phyloP scores from a whole-genome alignment of 768 basidiomycete species.

The Mycena chlorophos region DNA sequence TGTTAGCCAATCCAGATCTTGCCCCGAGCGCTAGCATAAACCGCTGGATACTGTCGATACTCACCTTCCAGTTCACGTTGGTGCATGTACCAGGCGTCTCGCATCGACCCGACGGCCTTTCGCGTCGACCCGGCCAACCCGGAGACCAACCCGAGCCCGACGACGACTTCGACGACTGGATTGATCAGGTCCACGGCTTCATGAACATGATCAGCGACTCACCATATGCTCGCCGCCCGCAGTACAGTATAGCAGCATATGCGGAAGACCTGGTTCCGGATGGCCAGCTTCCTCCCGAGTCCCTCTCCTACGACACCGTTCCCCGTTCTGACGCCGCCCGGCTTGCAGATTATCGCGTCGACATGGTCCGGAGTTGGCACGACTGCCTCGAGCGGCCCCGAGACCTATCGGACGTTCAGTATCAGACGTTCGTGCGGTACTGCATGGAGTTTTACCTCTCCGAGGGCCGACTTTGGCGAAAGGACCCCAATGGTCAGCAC shows the following conservation, averaged over 20 bases:
- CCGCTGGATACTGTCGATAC: conserved; percentile 34
- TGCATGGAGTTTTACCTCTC: conserved; percentile 22
- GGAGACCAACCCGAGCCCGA: conserved; percentile 10
- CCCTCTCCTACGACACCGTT: background rate
- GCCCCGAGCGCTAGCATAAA: conserved; percentile 28
- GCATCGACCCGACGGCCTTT: conserved; percentile 33
- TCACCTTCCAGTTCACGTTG: conserved; percentile 31
- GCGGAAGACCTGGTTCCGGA: background rate
- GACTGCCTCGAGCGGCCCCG: conserved; percentile 3
- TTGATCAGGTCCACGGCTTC: conserved; percentile 18
- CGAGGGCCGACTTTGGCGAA: conserved; percentile 22
- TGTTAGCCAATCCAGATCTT: conserved; percentile 26
- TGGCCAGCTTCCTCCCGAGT: background rate
- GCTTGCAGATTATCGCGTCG: background rate
- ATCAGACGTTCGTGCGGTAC: conserved; percentile 17
- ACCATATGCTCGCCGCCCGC: background rate
- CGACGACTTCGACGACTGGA: conserved; percentile 21
- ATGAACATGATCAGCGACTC: conserved; percentile 15
- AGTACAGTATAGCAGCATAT: background rate
- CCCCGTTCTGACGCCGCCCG: background rate
- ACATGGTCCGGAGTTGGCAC: conserved; percentile 9
- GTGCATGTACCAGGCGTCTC: conserved; percentile 29
- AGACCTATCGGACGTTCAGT: conserved; percentile 13
- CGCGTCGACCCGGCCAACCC: conserved; percentile 14
- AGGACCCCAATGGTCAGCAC: conserved; percentile 22